Evolutionary conservation across 2,329 filamentous ascomycete genomes (phyloP), one percentile per base, ranked within the genome.

Genomic region (Aspergillus carbonarius): DNA sequence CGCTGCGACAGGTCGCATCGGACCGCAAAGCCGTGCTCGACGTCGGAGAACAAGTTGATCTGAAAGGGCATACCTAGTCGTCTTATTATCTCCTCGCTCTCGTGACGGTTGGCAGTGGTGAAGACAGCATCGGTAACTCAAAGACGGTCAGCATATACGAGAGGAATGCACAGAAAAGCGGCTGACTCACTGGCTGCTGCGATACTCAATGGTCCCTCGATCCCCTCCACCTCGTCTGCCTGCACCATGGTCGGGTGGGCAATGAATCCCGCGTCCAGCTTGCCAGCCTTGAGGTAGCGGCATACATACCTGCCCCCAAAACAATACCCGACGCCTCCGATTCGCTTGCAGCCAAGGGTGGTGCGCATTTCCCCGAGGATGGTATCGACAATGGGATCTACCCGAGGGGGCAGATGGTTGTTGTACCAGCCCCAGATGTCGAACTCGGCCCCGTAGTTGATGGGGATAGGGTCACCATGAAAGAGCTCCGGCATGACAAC

Each of bases 1-100:
- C 80, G 81, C 57, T 85, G 78, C 46, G 67, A 79, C n/a, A 81
- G 49, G 70, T 93, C 88, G 37, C 81, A 81, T 44, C 89, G 83
- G 1, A 91, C 86, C 1, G 86, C 79, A 66, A 93, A 93, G 0
- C 90, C 90, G 73, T 93, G 91, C 57, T 77, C 76, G 15, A 89
- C 85, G 54, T 84, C 84, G 0, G 84, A 85, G 78, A 83, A 93
- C 4, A 93, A 77, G 70, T 82, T 88, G 68, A 93, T 87, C 76
- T 93, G 89, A 73, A 88, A 93, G 13, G 84, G 82, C 4, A 60
- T 3, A 12, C 81, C 81, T 1, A 75, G 75, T 66, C 82, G 74
- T 34, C 75, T 72, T 44, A 89, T 78, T 58, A 88, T 85, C 42
- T 74, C 78, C 71, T 89, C 86, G 6, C 81, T 83, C 66, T 82